A percentile compares a stretch with the other conserved stretches of the same genome.
Evolutionary conservation across 169 alveolate genomes (phyloP).

Genomic region (Plasmodium vinckei): DNA sequence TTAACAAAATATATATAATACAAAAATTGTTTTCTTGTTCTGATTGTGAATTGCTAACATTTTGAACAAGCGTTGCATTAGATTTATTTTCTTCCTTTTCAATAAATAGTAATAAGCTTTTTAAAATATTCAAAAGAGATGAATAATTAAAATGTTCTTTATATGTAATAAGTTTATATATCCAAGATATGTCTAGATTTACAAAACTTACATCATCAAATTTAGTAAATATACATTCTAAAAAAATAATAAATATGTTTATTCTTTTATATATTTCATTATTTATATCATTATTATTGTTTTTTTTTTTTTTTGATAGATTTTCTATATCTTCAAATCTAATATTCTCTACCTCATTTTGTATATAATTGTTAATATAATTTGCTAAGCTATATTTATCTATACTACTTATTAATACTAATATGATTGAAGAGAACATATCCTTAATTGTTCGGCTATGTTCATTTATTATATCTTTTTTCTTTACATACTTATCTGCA

Average conservation of each 20-base stretch:
- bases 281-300: not conserved
- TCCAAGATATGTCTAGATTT: conserved; percentile 23
- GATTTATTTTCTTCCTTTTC: not conserved
- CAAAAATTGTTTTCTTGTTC: not conserved
- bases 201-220: not conserved
- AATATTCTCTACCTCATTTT: not conserved
- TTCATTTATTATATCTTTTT: conserved; percentile 16
- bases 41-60: too few relatives aligned
- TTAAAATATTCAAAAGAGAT: conserved; percentile 1
- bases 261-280: conserved; percentile 1
- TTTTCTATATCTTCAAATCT: too few relatives aligned
- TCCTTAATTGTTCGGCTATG: not conserved
- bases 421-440: conserved; percentile 12
- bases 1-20: conserved; percentile 4
- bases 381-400: conserved; percentile 16
- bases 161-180: conserved; percentile 7
- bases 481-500: not conserved
- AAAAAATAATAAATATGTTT: conserved; percentile 21
- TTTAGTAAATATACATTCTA: conserved; percentile 21
- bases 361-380: conserved; percentile 8
- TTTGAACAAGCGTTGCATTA: too few relatives aligned
- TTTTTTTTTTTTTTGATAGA: not conserved
- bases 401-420: not conserved
- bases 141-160: not conserved
- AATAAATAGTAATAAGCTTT: conserved; percentile 8